Evolutionary conservation across 1,284 basidiomycete genomes (phyloP).

Genomic region (Fomes fomentarius): DNA sequence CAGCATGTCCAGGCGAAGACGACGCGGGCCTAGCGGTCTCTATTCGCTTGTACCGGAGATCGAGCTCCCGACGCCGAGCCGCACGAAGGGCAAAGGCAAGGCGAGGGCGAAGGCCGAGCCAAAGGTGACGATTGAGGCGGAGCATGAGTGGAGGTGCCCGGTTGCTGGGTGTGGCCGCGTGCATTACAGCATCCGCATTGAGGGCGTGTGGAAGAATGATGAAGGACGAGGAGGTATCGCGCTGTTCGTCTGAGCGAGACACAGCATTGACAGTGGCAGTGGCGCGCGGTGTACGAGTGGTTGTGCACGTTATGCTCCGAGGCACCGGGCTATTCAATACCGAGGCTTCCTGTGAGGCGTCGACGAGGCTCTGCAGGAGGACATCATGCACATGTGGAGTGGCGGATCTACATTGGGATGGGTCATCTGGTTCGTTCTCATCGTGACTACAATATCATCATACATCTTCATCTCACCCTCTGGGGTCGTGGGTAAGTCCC

Average conservation of each 20-base stretch:
- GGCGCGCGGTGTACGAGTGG: too few relatives aligned
- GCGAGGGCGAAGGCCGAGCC: constrained; percentile 35
- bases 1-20: not conserved
- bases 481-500: constrained; percentile 14
- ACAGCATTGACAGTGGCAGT: too few relatives aligned
- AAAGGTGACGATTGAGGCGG: constrained; percentile 42
- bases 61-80: not conserved
- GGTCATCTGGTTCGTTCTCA: not conserved
- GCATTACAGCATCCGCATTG: constrained; percentile 60
- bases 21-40: not conserved
- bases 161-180: constrained; percentile 53
- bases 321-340: too few relatives aligned
- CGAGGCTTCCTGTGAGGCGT: too few relatives aligned
- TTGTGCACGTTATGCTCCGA: too few relatives aligned
- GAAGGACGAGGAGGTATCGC: constrained; percentile 47
- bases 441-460: constrained; percentile 11
- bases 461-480: constrained; percentile 17
- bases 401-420: too few relatives aligned
- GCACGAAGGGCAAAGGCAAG: constrained; percentile 41
- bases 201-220: constrained; percentile 54
- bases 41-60: not conserved
- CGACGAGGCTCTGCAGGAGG: too few relatives aligned
- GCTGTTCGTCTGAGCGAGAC: constrained; percentile 45
- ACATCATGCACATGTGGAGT: too few relatives aligned
- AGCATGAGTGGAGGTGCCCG: constrained; percentile 65